Conservation (phyloP, 371 early-diverging fungal species). For the Quaeritorhiza haematococci region DNA sequence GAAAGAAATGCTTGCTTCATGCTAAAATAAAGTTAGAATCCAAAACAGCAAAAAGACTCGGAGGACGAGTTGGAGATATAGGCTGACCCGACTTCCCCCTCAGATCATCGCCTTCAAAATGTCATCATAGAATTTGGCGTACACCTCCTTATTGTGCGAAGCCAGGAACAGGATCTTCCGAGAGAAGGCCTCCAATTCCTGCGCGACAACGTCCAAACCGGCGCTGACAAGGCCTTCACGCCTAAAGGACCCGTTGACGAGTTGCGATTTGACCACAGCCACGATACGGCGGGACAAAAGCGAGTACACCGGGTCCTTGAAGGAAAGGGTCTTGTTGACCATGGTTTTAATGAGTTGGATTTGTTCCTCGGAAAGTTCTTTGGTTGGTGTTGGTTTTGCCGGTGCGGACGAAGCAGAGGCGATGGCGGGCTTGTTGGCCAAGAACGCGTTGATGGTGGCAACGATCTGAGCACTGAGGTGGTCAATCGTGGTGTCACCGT, state of each 20-base stretch:
- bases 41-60: too few species aligned
- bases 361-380: conserved; percentile 30
- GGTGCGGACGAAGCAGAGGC: not conserved
- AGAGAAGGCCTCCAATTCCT: conserved; percentile 48
- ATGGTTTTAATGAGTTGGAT: conserved; percentile 51
- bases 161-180: conserved; percentile 43
- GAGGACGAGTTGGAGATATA: too few species aligned
- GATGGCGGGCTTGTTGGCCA: not conserved
- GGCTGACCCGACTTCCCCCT: too few species aligned
- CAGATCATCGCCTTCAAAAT: conserved; percentile 42
- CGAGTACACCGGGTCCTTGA: conserved; percentile 62
- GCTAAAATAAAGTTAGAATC: too few species aligned
- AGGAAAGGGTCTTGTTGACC: conserved; percentile 68
- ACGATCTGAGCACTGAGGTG: conserved; percentile 17
- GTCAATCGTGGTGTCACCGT: conserved; percentile 47
- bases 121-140: conserved; percentile 58
- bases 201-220: conserved; percentile 58
- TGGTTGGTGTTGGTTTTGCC: not conserved
- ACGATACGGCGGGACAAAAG: conserved; percentile 60
- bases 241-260: conserved; percentile 48
- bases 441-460: not conserved
- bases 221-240: conserved; percentile 42
- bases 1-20: too few species aligned
- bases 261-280: conserved; percentile 42
- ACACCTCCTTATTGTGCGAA: conserved; percentile 64